Evolutionary conservation across 1,284 basidiomycete species (phyloP).

Genomic region (Cryptococcus sp.): DNA sequence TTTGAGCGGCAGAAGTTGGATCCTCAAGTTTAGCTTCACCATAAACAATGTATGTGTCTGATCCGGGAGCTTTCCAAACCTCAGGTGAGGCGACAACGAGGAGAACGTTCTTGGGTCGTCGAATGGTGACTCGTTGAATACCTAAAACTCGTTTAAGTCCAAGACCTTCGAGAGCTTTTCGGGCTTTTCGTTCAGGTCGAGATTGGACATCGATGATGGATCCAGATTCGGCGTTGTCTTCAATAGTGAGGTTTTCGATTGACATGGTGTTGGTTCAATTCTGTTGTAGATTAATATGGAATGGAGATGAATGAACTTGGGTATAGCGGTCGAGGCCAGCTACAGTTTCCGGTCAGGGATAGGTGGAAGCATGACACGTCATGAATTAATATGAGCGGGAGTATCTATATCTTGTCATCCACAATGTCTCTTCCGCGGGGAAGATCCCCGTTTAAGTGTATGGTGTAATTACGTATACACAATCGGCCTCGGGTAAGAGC

Average conservation of each 20-base stretch:
- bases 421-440: too few relatives aligned
- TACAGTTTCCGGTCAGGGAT: too few relatives aligned
- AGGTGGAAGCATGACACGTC: too few relatives aligned
- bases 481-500: neutral
- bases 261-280: slow-evolving; percentile 50
- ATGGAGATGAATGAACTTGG: neutral
- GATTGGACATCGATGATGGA: slow-evolving; percentile 88
- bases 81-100: slow-evolving; percentile 92
- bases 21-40: slow-evolving; percentile 98
- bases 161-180: slow-evolving; percentile 75
- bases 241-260: slow-evolving; percentile 57
- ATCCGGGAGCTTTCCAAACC: slow-evolving; percentile 95
- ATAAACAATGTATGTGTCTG: slow-evolving; percentile 98
- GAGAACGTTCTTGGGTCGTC: slow-evolving; percentile 90
- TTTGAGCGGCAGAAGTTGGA: slow-evolving; percentile 76
- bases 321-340: neutral
- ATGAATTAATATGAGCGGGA: too few relatives aligned
- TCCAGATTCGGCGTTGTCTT: slow-evolving; percentile 55
- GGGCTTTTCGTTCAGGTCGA: slow-evolving; percentile 82
- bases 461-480: neutral
- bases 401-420: too few relatives aligned
- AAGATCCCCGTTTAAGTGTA: too few relatives aligned
- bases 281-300: neutral
- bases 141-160: slow-evolving; percentile 87
- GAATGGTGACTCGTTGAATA: slow-evolving; percentile 92